These are phyloP conservation scores for Penicillium ucsense DNA, from an alignment of 495 filamentous ascomycete species.

Conservation along the genomic window DNA sequence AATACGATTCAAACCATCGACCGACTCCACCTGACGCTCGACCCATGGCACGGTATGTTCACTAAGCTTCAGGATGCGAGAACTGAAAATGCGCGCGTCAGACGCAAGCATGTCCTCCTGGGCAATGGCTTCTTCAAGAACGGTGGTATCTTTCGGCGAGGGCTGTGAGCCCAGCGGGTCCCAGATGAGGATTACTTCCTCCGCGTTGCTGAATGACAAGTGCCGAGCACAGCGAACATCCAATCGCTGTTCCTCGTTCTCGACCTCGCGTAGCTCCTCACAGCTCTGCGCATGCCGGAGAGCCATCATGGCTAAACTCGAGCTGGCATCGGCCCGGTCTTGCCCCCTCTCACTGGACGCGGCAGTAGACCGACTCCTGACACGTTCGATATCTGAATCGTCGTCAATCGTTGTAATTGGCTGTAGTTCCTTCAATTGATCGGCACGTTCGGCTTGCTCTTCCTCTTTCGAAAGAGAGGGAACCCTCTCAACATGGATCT, in stretches of 20 bases:
- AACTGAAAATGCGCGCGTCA: slow-evolving; percentile 53
- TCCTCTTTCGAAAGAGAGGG: slow-evolving; percentile 13
- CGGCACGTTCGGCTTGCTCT: slow-evolving; percentile 7
- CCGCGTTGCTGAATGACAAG: slow-evolving; percentile 81
- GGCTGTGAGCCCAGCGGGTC: slow-evolving; percentile 34
- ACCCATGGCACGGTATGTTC: slow-evolving; percentile 55
- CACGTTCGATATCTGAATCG: slow-evolving; percentile 22
- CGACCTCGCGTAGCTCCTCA: slow-evolving; percentile 17
- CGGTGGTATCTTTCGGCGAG: slow-evolving; percentile 16
- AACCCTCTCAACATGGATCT: slow-evolving; percentile 26
- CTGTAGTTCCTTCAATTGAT: slow-evolving; percentile 7
- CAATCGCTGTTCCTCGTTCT: slow-evolving; percentile 15
- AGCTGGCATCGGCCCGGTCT: slow-evolving; percentile 7
- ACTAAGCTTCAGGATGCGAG: slow-evolving; percentile 35
- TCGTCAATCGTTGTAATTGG: slow-evolving; percentile 11
- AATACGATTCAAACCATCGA: slow-evolving; percentile 54
- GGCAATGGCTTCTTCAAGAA: slow-evolving; percentile 33
- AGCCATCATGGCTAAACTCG: slow-evolving; percentile 22
- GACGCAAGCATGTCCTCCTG: slow-evolving; percentile 44
- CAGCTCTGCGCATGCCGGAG: slow-evolving; percentile 39
- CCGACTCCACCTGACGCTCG: slow-evolving; percentile 46
- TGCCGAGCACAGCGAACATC: slow-evolving; percentile 58
- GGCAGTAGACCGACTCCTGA: slow-evolving; percentile 25
- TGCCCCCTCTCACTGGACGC: slow-evolving; percentile 24
- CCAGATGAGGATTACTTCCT: slow-evolving; percentile 76